Percentiles rank a stretch among this genome's conserved stretches.
Conservation (phyloP, 176 grass and related monocot species). For the Luzula sylvatica region DNA sequence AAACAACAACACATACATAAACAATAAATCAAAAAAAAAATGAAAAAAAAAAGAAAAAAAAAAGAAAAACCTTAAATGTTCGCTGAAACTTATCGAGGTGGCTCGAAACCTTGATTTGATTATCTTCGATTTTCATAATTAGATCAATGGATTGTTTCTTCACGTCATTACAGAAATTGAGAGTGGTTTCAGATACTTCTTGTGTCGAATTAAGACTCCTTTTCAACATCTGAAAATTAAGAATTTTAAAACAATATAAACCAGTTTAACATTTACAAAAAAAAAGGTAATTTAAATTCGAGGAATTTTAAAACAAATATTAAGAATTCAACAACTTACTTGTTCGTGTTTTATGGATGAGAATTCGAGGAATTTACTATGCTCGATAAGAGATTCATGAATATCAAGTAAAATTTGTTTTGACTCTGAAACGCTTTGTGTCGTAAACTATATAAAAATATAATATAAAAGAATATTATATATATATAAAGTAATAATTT, state of each 20-base stretch:
- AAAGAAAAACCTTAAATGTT: conserved; percentile 80
- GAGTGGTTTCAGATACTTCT: conserved; percentile 53
- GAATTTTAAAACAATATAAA: too few species aligned
- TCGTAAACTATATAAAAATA: conserved; percentile 49
- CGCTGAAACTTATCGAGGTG: conserved; percentile 47
- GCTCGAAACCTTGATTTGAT: conserved; percentile 24
- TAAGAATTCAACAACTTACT: conserved; percentile 32
- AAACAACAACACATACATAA: too few species aligned
- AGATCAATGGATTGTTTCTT: conserved; percentile 28
- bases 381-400: conserved; percentile 45
- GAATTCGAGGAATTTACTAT: conserved; percentile 41
- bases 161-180: conserved; percentile 45
- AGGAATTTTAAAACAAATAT: too few species aligned
- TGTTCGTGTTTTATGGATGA: conserved; percentile 40
- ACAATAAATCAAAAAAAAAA: conserved; percentile 27
- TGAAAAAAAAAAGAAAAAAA: too few species aligned
- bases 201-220: conserved; percentile 57
- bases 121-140: conserved; percentile 43
- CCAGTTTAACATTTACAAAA: background rate
- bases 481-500: too few species aligned
- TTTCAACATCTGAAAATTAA: conserved; percentile 34
- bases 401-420: conserved; percentile 50
- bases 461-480: background rate
- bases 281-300: background rate
- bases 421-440: conserved; percentile 45